Percentiles rank a stretch among this genome's conserved stretches.
These are phyloP conservation scores for Microcera coccophila DNA, from an alignment of 2,329 filamentous ascomycete genomes.

Conservation along the genomic window DNA sequence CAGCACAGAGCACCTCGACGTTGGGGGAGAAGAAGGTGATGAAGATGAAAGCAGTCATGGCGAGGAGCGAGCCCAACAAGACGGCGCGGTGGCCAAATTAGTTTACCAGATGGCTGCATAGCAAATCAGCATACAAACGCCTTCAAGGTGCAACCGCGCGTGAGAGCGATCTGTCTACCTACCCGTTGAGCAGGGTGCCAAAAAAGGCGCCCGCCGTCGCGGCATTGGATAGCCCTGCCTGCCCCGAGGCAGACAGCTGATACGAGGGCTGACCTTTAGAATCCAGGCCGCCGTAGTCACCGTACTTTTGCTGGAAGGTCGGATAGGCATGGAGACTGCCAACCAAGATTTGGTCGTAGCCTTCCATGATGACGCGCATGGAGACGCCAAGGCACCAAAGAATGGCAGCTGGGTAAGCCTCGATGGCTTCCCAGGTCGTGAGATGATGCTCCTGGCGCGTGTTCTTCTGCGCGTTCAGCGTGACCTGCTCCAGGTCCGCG, in stretches of 20 bases:
- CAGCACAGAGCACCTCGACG: conserved; percentile 39
- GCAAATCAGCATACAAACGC: no score
- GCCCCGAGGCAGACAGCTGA: conserved; percentile 6
- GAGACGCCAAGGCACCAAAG: conserved; percentile 30
- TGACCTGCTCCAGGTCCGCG: neutral
- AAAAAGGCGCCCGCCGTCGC: neutral
- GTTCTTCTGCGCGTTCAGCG: neutral
- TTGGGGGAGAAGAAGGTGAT: conserved; percentile 48
- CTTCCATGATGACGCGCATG: conserved; percentile 36
- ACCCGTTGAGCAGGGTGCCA: conserved; percentile 1
- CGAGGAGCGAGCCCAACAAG: conserved; percentile 24
- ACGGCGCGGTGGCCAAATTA: no score
- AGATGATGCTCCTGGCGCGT: neutral
- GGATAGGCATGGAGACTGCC: conserved; percentile 30
- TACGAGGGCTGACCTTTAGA: neutral
- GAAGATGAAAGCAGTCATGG: conserved; percentile 33
- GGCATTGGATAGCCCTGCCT: conserved; percentile 2
- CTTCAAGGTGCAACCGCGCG: no score
- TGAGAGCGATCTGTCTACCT: no score
- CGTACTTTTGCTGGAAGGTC: conserved; percentile 1
- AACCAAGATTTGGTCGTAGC: conserved; percentile 28
- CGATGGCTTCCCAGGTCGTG: neutral
- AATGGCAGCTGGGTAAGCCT: conserved; percentile 17
- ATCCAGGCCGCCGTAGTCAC: neutral
- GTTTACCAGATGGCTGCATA: no score